Percentiles rank a stretch among this genome's conserved stretches.
These are phyloP conservation scores for Candida orba DNA, from an alignment of 805 yeast genomes.

Conservation along the genomic window DNA sequence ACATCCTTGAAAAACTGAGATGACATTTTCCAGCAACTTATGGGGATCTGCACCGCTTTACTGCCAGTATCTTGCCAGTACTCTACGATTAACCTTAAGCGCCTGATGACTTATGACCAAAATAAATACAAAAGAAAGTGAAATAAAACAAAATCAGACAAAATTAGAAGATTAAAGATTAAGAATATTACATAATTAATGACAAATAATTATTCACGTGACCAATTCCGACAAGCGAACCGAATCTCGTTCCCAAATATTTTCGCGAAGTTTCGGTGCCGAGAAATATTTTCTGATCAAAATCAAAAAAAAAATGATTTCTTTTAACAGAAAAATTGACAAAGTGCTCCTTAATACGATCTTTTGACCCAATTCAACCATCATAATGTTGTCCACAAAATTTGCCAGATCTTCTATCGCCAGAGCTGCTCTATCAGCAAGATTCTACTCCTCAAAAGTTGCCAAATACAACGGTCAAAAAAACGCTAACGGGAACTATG, in stretches of 20 bases:
- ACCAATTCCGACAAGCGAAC: background rate
- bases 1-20: constrained; percentile 23
- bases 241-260: background rate
- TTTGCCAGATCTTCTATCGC: constrained; percentile 47
- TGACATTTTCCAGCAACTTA: constrained; percentile 9
- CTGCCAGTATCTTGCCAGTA: too few relatives aligned
- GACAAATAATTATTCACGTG: background rate
- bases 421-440: constrained; percentile 8
- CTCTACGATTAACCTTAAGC: too few relatives aligned
- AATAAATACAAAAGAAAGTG: background rate
- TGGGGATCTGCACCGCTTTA: too few relatives aligned
- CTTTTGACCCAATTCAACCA: constrained; percentile 40
- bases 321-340: background rate
- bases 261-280: constrained; percentile 6
- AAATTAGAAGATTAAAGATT: background rate
- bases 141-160: too few relatives aligned
- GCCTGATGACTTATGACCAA: background rate
- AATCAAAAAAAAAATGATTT: constrained; percentile 1
- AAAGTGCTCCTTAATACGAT: background rate
- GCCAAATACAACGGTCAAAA: constrained; percentile 63
- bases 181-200: too few relatives aligned
- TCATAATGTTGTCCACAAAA: constrained; percentile 79
- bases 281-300: constrained; percentile 1
- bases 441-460: constrained; percentile 37
- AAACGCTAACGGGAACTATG: constrained; percentile 74